Evolutionary conservation across 257 asterid genomes (phyloP).

Genomic region (Solanum bulbocastanum): DNA sequence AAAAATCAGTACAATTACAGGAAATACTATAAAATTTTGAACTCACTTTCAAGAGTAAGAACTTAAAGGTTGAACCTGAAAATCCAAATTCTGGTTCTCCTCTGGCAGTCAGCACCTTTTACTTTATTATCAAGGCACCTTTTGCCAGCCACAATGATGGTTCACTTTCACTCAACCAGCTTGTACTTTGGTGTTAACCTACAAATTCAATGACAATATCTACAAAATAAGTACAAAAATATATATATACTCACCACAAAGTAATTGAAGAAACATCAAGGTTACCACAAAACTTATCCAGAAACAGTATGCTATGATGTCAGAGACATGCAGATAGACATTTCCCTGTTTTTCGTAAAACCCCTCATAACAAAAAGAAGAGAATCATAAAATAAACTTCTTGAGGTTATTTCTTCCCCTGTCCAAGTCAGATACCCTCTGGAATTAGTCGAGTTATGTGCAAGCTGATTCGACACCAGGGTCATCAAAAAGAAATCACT

Average conservation of each 20-base stretch:
- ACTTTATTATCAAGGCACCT: not conserved
- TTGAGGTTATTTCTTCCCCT: not conserved
- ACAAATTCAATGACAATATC: not conserved
- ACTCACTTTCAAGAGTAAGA: not conserved
- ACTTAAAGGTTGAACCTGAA: not conserved
- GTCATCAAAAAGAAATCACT: not conserved
- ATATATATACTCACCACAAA: not conserved
- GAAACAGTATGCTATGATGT: not conserved
- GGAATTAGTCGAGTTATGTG: not conserved
- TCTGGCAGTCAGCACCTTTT: not conserved
- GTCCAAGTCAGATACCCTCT: not conserved
- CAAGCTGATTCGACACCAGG: not conserved
- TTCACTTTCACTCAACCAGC: not conserved
- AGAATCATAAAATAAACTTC: not conserved
- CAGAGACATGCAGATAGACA: not conserved
- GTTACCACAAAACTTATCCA: not conserved
- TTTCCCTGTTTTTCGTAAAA: not conserved
- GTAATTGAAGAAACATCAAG: not conserved
- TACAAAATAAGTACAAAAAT: not conserved
- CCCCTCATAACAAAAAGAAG: not conserved
- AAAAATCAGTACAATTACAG: not conserved
- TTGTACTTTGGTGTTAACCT: not conserved
- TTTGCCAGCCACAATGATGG: not conserved
- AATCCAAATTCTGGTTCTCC: not conserved
- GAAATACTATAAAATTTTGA: not conserved